Percentiles rank a stretch among this genome's conserved stretches.
These are phyloP conservation scores for Trichoderma semiorbis DNA, from an alignment of 2,329 filamentous ascomycete genomes.

Conservation along the genomic window DNA sequence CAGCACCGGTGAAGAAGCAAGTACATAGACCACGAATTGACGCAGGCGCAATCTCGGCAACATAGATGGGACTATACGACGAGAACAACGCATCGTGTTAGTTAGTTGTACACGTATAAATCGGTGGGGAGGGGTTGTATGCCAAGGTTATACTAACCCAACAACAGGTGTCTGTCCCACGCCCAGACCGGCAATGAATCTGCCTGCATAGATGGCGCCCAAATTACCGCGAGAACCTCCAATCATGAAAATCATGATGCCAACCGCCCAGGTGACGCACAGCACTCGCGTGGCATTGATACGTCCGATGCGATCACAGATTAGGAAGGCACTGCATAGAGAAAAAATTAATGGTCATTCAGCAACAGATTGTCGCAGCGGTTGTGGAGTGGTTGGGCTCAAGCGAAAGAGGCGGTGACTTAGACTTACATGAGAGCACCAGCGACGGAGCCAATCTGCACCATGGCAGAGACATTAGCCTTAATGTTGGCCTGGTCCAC, in stretches of 20 bases:
- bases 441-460: constrained; percentile 71
- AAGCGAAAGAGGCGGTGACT: constrained; percentile 19
- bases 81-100: background rate
- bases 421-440: constrained; percentile 58
- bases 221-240: constrained; percentile 49
- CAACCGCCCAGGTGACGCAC: constrained; percentile 54
- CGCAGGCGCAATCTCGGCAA: constrained; percentile 68
- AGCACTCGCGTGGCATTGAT: constrained; percentile 60
- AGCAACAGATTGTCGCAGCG: background rate
- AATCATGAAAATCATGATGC: constrained; percentile 58
- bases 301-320: constrained; percentile 60
- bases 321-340: constrained; percentile 49
- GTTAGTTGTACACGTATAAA: background rate
- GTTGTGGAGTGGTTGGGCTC: background rate
- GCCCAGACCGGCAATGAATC: constrained; percentile 64
- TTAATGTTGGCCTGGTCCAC: constrained; percentile 63
- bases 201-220: constrained; percentile 58
- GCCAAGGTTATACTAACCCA: constrained; percentile 34
- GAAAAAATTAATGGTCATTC: constrained; percentile 2
- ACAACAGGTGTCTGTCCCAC: constrained; percentile 66
- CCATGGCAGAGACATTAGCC: constrained; percentile 77
- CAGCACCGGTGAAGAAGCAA: constrained; percentile 49
- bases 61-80: constrained; percentile 57
- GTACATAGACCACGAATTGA: constrained; percentile 71
- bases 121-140: background rate